Base-by-base conservation (phyloP, 2,329 filamentous ascomycete species). In the Coniochaeta ligniaria region DNA sequence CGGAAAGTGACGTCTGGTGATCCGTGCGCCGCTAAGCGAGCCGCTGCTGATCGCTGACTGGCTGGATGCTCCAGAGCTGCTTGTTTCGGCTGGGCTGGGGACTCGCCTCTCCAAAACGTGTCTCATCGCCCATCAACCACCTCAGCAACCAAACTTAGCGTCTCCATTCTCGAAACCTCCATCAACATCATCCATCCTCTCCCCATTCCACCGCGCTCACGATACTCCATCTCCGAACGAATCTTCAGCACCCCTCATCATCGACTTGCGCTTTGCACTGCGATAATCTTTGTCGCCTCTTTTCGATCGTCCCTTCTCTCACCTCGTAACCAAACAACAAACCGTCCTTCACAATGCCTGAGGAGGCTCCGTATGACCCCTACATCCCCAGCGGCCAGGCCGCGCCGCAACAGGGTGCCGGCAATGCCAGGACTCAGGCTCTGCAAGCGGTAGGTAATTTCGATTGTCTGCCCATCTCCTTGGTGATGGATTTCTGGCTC, bases 391-490 rank as follows among this genome's bases (percentile, higher is more conserved):
- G 84, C 73, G 86, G 86, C 76, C 81, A 82, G 75, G 75, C 77
- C 59, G 70, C 69, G 62, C 74, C 75, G 62, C 68, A 72, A 67
- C 74, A 75, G 67, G 72, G 67, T 70, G 76, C 72, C 66, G 81
- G 75, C 66, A 83, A 76, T 73, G 74, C 75, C 63, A 76, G 83
- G 73, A 80, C 83, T 60, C 78, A 82, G 66, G 89, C 89, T 66
- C 83, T 96, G 67, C 91, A 96, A 84, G 89, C 88, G 78, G 92
- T 96, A 89, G 81, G 91, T 87, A 59, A 64, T 61, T 66, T 61
- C n/a, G 36, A 50, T 54, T 54, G 50, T 63, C 55, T 66, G 63
- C 63, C n/a, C 58, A 24, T 57, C n/a, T 26, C 28, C 17, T 58
- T 58, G 24, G 58, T n/a, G 58, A 59, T 52, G 58, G 58, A 59